Base-by-base conservation (phyloP, 2,329 filamentous ascomycete species). In the Arthrobotrys entomopaga region DNA sequence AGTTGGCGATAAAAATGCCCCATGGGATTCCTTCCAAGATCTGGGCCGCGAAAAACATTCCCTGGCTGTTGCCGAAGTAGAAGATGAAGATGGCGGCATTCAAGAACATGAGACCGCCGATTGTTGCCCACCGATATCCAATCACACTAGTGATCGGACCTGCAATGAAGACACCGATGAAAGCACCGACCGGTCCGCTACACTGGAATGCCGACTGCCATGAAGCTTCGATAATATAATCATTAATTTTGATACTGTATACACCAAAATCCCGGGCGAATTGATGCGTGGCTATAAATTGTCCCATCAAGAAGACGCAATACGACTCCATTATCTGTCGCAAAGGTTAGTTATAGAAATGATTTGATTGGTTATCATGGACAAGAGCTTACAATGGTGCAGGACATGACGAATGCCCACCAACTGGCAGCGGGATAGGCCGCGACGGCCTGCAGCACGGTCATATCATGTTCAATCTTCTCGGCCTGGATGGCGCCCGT, bases 181-280 rank as follows among this genome's bases (percentile, higher is more conserved):
- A 75, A 24, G 74, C 70, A 19, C 73, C 73, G 49, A 71, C 70
- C n/a, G 52, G 52, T 19, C 59, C 73, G 20, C 73, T 70, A 78
- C 87, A 87, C 78, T 84, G 87, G 16, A 89, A 81, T 15, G 87
- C 87, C 8, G 87, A 84, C 79, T 89, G 87, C 87, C 87, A 89
- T 1, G 83, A 80, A 1, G 87, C 86, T 2, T 87, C 82, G n/a
- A 89, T 83, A 77, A 87, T 83, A 77, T 84, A 88, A 52, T 84
- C 81, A 4, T 80, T 72, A n/a, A 83, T 80, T 63, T 81, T 82
- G 2, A 83, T 82, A 76, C 80, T 79, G 2, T 11, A 74, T 40
- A 86, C 80, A 67, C 87, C 86, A 78, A 87, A 88, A 79, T 87
- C 88, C 76, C 80, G 80, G 77, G 86, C 86, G 80, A 88, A 88